These are phyloP conservation scores for Xylariomycetidae sp. DNA, from an alignment of 2,329 filamentous ascomycete species.

Conservation along the genomic window DNA sequence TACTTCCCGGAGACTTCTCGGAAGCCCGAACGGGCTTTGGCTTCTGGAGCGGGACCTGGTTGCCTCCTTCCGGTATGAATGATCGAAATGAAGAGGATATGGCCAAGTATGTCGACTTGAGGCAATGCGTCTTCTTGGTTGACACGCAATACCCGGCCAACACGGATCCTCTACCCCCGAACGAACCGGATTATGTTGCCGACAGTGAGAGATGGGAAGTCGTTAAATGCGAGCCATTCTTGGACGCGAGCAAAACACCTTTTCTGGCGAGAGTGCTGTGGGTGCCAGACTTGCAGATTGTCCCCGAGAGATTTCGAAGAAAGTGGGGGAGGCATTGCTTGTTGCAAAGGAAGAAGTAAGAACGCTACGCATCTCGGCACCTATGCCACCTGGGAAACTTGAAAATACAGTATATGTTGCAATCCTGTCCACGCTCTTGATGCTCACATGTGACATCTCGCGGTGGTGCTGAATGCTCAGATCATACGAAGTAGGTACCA, in stretches of 20 bases:
- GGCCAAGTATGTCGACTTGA: constrained; percentile 78
- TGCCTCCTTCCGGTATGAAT: constrained; percentile 81
- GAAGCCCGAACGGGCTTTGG: constrained; percentile 67
- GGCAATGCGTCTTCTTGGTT: constrained; percentile 75
- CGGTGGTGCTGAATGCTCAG: too few species aligned
- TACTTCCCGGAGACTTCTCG: constrained; percentile 86
- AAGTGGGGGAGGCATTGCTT: constrained; percentile 90
- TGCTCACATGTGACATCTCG: too few species aligned
- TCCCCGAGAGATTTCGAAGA: constrained; percentile 66
- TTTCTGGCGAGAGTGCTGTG: constrained; percentile 73
- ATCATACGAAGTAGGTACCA: too few species aligned
- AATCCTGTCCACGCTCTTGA: too few species aligned
- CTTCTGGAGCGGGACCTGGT: constrained; percentile 78
- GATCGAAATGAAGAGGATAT: constrained; percentile 83
- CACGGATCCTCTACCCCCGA: constrained; percentile 46
- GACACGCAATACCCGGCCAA: constrained; percentile 74
- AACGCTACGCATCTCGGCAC: too few species aligned
- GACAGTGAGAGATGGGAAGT: constrained; percentile 74
- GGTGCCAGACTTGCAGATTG: constrained; percentile 66
- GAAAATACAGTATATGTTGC: too few species aligned
- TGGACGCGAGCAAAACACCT: constrained; percentile 73
- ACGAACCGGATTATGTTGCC: constrained; percentile 76
- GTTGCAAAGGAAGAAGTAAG: constrained; percentile 51
- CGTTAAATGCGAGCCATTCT: constrained; percentile 70
- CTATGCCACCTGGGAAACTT: too few species aligned